Evolutionary conservation across 108 stramenopile genomes (phyloP), one percentile per base, ranked within the genome.

Genomic region (Skeletonema costatum): DNA sequence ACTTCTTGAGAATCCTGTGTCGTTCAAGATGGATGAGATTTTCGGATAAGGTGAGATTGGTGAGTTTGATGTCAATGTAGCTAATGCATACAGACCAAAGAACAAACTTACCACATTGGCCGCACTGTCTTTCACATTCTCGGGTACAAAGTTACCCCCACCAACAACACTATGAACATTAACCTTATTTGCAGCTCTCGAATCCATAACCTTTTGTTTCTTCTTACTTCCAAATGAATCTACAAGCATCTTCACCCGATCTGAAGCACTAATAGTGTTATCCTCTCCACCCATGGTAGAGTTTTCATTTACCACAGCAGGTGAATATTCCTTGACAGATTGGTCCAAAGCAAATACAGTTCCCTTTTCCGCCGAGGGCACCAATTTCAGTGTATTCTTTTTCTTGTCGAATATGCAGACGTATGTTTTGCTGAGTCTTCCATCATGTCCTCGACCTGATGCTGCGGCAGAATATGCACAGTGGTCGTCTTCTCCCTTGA

Each of bases 181-280:
- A n/a, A 96, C 92, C 32, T 82, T 69, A 82, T 96, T 96, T 21
- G 95, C 91, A 2, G 80, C 88, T 68, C 90, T 84, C 12, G 80
- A 83, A 51, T 83, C 85, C 77, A 96, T 83, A 16, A 90, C 93
- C 75, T 80, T 87, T 60, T 87, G 89, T 64, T 96, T 96, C 86
- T 96, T 96, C 70, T 83, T 58, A 33, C 76, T 80, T 16, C 95
- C 93, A 72, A 96, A 96, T 60, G 88, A 88, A 68, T 89, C 86
- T 70, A 89, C 92, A 6, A 96, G 77, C 60, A 81, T 64, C n/a
- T 78, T 68, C 6, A 81, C 64, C 32, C 62, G 69, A 44, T 88
- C 85, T 21, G 69, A 29, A 1, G 76, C 69, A 38, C 61, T 71
- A 9, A 75, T 67, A 12, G 38, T 64, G 32, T 60, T 32, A 7